phyloP scores from a whole-genome alignment of 257 asterid genomes.

The Nicotiana paniculata region DNA sequence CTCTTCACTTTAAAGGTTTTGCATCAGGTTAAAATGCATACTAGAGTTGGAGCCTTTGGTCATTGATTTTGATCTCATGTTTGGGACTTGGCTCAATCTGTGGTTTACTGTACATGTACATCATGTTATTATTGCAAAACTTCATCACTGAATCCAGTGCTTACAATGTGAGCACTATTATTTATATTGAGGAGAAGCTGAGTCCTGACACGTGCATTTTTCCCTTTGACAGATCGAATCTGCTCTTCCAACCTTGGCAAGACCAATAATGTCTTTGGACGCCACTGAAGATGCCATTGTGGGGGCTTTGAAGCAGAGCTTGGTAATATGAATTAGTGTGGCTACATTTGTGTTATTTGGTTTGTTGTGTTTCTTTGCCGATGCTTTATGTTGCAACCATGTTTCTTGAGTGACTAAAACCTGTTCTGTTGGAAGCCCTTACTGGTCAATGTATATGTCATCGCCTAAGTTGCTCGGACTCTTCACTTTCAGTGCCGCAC shows the following conservation, averaged over 20 bases:
- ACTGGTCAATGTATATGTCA: neutral
- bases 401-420: neutral
- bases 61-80: neutral
- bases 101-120: neutral
- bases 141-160: neutral
- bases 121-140: constrained; percentile 1
- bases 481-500: too few species aligned
- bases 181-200: too few species aligned
- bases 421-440: neutral
- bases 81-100: neutral
- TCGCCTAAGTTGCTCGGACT: neutral
- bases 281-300: constrained; percentile 92
- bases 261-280: constrained; percentile 93
- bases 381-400: neutral
- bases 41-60: neutral
- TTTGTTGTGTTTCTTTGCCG: neutral
- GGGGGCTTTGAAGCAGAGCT: constrained; percentile 85
- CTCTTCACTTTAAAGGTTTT: neutral
- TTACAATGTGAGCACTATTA: neutral
- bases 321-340: constrained; percentile 44
- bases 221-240: constrained; percentile 77
- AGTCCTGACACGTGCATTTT: constrained; percentile 14
- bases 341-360: neutral
- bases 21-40: neutral
- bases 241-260: constrained; percentile 84